Evolutionary conservation across 148 eudicot genomes (phyloP), one percentile per base, ranked within the genome.

Genomic region (Persicaria tinctoria): DNA sequence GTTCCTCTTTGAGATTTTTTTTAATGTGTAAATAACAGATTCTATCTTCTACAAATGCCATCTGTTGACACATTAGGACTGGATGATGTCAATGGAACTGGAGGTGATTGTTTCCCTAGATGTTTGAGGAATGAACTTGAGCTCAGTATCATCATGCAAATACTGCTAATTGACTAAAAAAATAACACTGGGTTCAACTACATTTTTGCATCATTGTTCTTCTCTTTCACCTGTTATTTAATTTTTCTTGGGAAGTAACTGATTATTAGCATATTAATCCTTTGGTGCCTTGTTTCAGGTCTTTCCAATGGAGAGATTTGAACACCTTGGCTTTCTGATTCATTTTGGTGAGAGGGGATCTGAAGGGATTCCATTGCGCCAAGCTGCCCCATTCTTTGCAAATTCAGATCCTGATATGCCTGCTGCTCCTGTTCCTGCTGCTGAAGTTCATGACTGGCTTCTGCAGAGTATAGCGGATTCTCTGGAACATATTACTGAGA

Each of bases 331-430:
- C 45, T 88, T 90, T 80, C 80, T 95, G 68, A 77, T 95, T 68
- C 92, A 85, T 54, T 95, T 92, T 80, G 92, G 97, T 72, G 92
- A 86, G 77, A 92, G 85, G 78, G 96, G 94, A 78, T 83, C 91
- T 74, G 97, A 89, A 77, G 85, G 82, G 77, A 83, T 83, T 54
- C 91, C 94, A 50, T 77, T 95, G 86, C 89, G 90, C 83, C 97
- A 95, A 80, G 91, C 89, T 49, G 84, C 91, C 18, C 97, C 97
- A 41, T 95, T 90, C 82, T 95, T 95, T 75, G 97, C 99, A 0
- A 95, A 95, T 81, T 92, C 99, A 74, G 99, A 95, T 82, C 97
- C 99, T 69, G 91, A 95, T 74, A 95, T 95, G 99, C 99, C 97
- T 75, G 97, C 99, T 74, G 96, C 87, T 76, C 94, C 97, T 75